Evolutionary conservation across 2,329 filamentous ascomycete species (phyloP).

Genomic region (Aspergillus pseudoviridinutans): DNA sequence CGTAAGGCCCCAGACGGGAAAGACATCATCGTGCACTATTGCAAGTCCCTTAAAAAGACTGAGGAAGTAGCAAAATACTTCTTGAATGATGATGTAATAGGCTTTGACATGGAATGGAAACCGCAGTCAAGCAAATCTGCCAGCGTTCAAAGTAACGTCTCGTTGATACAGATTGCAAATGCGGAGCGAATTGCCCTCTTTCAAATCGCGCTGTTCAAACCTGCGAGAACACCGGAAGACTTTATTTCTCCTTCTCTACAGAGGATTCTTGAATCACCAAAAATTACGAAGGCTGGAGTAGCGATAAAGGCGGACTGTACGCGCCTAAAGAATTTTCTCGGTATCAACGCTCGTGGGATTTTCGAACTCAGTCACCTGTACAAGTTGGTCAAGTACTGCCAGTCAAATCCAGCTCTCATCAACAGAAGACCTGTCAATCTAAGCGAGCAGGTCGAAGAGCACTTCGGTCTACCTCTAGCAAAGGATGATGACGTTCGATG

Average conservation of each 20-base stretch:
- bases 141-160: conserved; percentile 65
- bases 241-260: conserved; percentile 69
- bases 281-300: conserved; percentile 73
- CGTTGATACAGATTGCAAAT: conserved; percentile 77
- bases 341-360: conserved; percentile 61
- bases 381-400: conserved; percentile 67
- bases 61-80: conserved; percentile 67
- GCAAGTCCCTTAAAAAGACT: conserved; percentile 61
- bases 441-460: conserved; percentile 65
- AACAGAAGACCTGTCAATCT: conserved; percentile 65
- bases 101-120: conserved; percentile 88
- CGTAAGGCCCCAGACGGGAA: conserved; percentile 48
- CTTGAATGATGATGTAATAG: conserved; percentile 64
- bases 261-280: conserved; percentile 65
- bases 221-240: conserved; percentile 41
- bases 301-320: conserved; percentile 67
- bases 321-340: conserved; percentile 63
- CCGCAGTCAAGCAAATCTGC: conserved; percentile 44
- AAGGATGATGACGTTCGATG: conserved; percentile 68
- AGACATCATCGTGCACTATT: conserved; percentile 72
- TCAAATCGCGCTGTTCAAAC: conserved; percentile 65
- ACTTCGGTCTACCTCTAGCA: conserved; percentile 68
- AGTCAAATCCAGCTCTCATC: conserved; percentile 52
- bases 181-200: conserved; percentile 74
- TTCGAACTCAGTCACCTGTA: conserved; percentile 83